Conservation (phyloP, 495 filamentous ascomycete genomes). For the Penicillium ochrochloron region DNA sequence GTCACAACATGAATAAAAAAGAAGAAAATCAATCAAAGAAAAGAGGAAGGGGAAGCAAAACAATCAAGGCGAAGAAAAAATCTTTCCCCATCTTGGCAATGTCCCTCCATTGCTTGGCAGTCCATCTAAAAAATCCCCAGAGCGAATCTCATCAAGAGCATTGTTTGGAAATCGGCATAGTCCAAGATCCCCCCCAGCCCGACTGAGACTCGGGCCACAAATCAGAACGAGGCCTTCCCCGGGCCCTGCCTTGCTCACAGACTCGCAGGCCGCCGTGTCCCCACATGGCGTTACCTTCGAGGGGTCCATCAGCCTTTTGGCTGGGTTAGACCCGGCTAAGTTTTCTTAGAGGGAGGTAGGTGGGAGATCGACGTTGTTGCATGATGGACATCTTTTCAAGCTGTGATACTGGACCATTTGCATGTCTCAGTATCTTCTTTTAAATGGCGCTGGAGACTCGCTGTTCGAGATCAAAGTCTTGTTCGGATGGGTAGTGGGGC, state of each 20-base stretch:
- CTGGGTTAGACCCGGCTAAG: neutral
- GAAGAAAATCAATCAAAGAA: neutral
- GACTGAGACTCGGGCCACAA: slow-evolving; percentile 1
- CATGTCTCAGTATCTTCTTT: neutral
- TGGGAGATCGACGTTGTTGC: neutral
- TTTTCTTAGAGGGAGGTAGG: neutral
- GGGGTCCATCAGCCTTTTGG: neutral
- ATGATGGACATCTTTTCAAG: neutral
- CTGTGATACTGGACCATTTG: neutral
- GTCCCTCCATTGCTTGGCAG: slow-evolving; percentile 16
- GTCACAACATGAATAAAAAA: neutral
- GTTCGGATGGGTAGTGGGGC: neutral
- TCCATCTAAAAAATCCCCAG: neutral
- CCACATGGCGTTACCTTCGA: neutral
- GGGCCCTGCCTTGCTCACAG: neutral
- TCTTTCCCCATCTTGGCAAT: slow-evolving; percentile 17
- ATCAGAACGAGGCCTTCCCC: neutral
- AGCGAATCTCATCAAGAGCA: neutral
- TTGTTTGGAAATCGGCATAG: slow-evolving; percentile 7
- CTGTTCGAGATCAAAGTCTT: neutral
- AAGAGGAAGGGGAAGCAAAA: neutral
- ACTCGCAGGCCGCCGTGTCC: neutral
- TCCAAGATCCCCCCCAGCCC: neutral
- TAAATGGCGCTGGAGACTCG: too few species aligned
- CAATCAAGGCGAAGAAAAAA: neutral